A percentile compares a stretch with the other conserved stretches of the same genome.
Conservation (phyloP, 805 yeast genomes). For the Lachancea sp. region DNA sequence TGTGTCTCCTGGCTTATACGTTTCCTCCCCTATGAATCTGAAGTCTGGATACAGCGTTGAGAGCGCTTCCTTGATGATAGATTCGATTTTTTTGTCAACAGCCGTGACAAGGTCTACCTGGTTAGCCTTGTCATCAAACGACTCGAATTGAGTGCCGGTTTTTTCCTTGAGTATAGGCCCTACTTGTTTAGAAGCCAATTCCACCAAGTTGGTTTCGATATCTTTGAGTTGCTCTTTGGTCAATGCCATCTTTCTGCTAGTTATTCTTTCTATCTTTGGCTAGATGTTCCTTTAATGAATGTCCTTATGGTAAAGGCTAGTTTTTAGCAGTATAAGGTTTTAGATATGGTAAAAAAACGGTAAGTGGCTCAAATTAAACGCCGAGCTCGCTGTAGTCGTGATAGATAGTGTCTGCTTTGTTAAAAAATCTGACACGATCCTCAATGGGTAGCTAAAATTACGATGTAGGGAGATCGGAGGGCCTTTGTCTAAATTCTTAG, state of each 20-base stretch:
- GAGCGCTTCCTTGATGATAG: slow-evolving; percentile 28
- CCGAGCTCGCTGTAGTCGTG: no score
- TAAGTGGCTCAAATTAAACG: neutral
- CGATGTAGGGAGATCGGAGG: no score
- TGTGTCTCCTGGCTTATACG: slow-evolving; percentile 44
- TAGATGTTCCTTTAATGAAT: no score
- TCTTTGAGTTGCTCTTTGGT: slow-evolving; percentile 20
- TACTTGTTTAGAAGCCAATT: slow-evolving; percentile 19
- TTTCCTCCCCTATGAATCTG: slow-evolving; percentile 57
- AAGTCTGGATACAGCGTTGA: slow-evolving; percentile 39
- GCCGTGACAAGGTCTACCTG: slow-evolving; percentile 59
- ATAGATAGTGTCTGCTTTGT: no score
- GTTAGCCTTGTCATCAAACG: slow-evolving; percentile 51
- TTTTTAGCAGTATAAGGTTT: no score
- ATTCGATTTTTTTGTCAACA: slow-evolving; percentile 51
- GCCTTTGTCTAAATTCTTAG: no score
- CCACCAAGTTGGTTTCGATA: slow-evolving; percentile 22
- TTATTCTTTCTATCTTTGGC: neutral
- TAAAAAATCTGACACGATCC: no score
- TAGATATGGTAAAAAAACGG: no score
- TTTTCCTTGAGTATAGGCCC: slow-evolving; percentile 25
- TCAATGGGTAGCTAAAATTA: no score
- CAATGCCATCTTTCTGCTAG: slow-evolving; percentile 12
- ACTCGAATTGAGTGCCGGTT: slow-evolving; percentile 28
- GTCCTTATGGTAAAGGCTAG: no score